These are phyloP conservation scores for Penicillium atrosanguineum DNA, from an alignment of 495 filamentous ascomycete genomes.

Conservation along the genomic window DNA sequence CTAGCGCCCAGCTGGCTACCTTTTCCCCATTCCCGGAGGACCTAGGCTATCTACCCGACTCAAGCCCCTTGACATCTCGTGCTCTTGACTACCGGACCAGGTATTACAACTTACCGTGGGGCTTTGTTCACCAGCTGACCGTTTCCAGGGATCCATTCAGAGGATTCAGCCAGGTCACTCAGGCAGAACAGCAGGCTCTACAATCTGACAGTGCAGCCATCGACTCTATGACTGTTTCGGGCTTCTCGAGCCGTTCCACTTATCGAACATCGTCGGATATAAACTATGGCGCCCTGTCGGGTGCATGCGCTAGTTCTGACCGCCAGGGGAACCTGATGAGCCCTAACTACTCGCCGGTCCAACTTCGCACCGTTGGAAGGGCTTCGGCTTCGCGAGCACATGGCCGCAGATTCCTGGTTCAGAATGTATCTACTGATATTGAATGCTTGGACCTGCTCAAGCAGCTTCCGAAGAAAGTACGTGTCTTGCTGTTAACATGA, in stretches of 20 bases:
- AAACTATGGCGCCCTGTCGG: background rate
- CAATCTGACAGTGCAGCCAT: background rate
- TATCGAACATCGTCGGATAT: background rate
- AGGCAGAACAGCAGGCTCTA: background rate
- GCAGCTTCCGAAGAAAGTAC: background rate
- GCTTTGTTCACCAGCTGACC: background rate
- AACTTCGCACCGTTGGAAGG: background rate
- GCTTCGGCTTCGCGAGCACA: background rate
- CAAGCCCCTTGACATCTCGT: background rate
- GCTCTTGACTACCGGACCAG: background rate
- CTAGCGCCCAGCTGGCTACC: background rate
- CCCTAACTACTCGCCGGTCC: background rate
- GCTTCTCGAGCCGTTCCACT: background rate
- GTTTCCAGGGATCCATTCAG: background rate
- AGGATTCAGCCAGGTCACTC: background rate
- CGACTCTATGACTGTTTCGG: background rate
- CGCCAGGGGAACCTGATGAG: background rate
- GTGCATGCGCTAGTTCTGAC: background rate
- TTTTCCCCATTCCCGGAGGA: background rate
- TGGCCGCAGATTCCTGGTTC: constrained; percentile 5
- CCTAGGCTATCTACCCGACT: background rate
- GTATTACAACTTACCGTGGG: background rate
- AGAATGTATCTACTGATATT: constrained; percentile 3
- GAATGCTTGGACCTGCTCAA: background rate
- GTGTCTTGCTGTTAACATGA: background rate